Conservation (phyloP, 371 early-diverging fungal genomes). For the Cokeromyces recurvatus region DNA sequence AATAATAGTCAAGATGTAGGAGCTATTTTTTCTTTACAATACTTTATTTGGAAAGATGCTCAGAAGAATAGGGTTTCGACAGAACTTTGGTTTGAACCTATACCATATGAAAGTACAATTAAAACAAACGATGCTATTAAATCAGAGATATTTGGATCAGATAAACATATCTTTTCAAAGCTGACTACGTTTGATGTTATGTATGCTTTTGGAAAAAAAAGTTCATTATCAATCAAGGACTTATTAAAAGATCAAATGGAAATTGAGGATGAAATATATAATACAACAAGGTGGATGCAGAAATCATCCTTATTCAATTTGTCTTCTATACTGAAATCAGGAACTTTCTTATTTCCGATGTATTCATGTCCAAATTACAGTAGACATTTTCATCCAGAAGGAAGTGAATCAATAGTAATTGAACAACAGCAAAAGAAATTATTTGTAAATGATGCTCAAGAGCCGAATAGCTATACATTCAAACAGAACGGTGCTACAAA, state of each 20-base stretch:
- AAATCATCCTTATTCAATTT: conserved; percentile 32
- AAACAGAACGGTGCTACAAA: neutral
- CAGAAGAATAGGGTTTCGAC: conserved; percentile 51
- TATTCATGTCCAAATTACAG: conserved; percentile 39
- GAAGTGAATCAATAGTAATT: neutral
- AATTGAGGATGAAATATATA: conserved; percentile 10
- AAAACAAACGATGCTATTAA: conserved; percentile 23
- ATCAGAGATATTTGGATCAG: conserved; percentile 40
- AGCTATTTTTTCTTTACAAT: conserved; percentile 50
- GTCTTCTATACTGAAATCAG: conserved; percentile 33
- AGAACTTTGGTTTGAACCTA: conserved; percentile 76
- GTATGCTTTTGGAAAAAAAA: conserved; percentile 46
- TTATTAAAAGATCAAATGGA: conserved; percentile 1
- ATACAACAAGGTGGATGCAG: conserved; percentile 17
- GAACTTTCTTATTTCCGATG: conserved; percentile 32
- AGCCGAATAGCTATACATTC: too few relatives aligned
- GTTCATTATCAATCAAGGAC: conserved; percentile 2
- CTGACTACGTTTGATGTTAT: conserved; percentile 71
- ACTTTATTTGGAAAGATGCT: conserved; percentile 57
- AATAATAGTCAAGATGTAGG: neutral
- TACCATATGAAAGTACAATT: conserved; percentile 3
- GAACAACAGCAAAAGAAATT: neutral
- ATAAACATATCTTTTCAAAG: conserved; percentile 53
- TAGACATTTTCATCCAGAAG: conserved; percentile 13
- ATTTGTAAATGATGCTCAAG: neutral